Evolutionary conservation across 2,329 filamentous ascomycete genomes (phyloP).

Genomic region (Diaporthe sp.): DNA sequence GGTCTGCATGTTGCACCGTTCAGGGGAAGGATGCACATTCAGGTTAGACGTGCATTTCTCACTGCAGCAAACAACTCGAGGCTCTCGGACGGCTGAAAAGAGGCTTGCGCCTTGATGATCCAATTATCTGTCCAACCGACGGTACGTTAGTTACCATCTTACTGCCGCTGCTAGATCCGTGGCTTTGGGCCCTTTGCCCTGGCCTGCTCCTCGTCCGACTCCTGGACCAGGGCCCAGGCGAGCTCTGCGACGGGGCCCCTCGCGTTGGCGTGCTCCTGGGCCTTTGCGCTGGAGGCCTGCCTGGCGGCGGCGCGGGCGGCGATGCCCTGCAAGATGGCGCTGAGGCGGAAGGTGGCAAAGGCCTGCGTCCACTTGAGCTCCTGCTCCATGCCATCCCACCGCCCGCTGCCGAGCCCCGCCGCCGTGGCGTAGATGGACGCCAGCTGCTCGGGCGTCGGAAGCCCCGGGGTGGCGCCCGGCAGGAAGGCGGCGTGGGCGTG

Average conservation of each 20-base stretch:
- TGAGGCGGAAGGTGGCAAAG: slow-evolving; percentile 73
- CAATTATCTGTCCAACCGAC: not conserved
- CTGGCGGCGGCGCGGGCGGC: slow-evolving; percentile 86
- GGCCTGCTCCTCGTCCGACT: slow-evolving; percentile 48
- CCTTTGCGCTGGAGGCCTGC: slow-evolving; percentile 91
- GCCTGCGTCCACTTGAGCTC: slow-evolving; percentile 74
- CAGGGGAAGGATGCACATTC: not conserved
- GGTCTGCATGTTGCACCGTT: not conserved
- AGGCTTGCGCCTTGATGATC: not conserved
- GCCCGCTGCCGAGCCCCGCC: slow-evolving; percentile 69
- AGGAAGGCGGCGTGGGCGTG: slow-evolving; percentile 66
- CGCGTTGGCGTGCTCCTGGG: slow-evolving; percentile 77
- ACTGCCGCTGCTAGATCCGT: slow-evolving; percentile 6
- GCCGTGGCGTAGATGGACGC: slow-evolving; percentile 60
- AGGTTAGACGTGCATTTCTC: too few relatives aligned
- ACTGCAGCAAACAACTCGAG: not conserved
- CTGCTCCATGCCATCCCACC: slow-evolving; percentile 48
- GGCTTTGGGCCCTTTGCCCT: slow-evolving; percentile 34
- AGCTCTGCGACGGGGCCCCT: slow-evolving; percentile 81
- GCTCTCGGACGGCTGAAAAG: not conserved
- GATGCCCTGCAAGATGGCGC: slow-evolving; percentile 86
- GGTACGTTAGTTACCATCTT: too few relatives aligned
- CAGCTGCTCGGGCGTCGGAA: slow-evolving; percentile 52
- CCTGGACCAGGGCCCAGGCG: slow-evolving; percentile 81
- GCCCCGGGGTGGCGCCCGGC: slow-evolving; percentile 74